These are phyloP conservation scores for Leptodontidium sp. DNA, from an alignment of 2,329 filamentous ascomycete species.

Conservation along the genomic window DNA sequence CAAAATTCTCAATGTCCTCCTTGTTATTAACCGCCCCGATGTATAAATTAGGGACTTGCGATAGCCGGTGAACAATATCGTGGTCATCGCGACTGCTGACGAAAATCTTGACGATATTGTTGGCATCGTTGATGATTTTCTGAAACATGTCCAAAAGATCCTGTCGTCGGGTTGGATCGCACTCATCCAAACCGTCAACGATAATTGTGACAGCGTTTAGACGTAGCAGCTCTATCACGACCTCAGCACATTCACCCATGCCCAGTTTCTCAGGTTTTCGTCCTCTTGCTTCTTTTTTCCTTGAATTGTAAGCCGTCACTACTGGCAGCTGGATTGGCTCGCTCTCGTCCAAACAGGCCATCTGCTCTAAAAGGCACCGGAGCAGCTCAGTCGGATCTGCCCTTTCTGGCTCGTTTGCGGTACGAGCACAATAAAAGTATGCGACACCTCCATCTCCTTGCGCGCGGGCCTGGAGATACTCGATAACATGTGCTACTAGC, in stretches of 20 bases:
- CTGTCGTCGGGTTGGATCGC: slow-evolving; percentile 8
- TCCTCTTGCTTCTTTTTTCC: slow-evolving; percentile 14
- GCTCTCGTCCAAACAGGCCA: slow-evolving; percentile 26
- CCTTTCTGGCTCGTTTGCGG: slow-evolving; percentile 37
- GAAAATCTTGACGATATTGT: slow-evolving; percentile 29
- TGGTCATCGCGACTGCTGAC: slow-evolving; percentile 29
- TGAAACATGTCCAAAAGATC: slow-evolving; percentile 24
- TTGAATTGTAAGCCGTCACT: slow-evolving; percentile 15
- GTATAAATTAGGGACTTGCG: slow-evolving; percentile 22
- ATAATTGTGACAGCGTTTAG: slow-evolving; percentile 26
- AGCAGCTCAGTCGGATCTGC: slow-evolving; percentile 38
- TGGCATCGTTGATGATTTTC: slow-evolving; percentile 22
- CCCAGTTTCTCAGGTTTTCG: slow-evolving; percentile 4
- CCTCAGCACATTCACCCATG: slow-evolving; percentile 13
- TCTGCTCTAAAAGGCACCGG: slow-evolving; percentile 39
- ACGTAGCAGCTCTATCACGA: slow-evolving; percentile 23
- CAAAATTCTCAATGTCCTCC: slow-evolving; percentile 23
- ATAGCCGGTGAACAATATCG: slow-evolving; percentile 27
- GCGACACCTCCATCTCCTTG: slow-evolving; percentile 24
- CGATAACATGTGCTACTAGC: slow-evolving; percentile 15
- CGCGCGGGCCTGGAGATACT: slow-evolving; percentile 10
- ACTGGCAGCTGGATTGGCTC: slow-evolving; percentile 19
- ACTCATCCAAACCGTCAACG: slow-evolving; percentile 32
- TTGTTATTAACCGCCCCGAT: slow-evolving; percentile 26
- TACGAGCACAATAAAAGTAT: slow-evolving; percentile 45